Evolutionary conservation across 768 basidiomycete genomes (phyloP), one percentile per base, ranked within the genome.

Genomic region (Clitopilus passeckerianus): DNA sequence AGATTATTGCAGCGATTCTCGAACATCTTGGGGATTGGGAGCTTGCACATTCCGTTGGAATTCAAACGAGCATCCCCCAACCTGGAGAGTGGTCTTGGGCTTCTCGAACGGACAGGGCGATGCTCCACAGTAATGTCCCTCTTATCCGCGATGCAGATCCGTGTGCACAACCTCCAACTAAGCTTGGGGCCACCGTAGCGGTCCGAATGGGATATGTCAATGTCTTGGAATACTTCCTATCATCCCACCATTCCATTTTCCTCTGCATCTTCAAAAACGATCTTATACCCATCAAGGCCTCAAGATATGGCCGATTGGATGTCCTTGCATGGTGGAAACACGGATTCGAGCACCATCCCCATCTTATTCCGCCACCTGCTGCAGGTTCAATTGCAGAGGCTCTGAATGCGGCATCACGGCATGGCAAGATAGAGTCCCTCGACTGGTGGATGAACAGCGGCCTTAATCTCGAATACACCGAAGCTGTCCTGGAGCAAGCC

Each of bases 281-380:
- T 70, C 74, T 89, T 54, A 86, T 95, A 54, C 91, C 90, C 16
- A 85, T 86, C 57, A 86, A 85, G 59, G 93, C 93, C 9, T 89
- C 90, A 24, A 80, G 82, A 41, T 82, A 93, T 68, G 90, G 92
- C 10, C 83, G 92, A 15, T 80, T 77, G 2, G 70, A 78, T 15
- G 86, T 94, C 5, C 83, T 95, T 43, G 80, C 85, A 4, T 95
- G 93, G 93, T 94, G 91, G 86, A 85, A 87, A 64, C 79, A 85
- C 61, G 82, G 78, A 34, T 77, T 80, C 56, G 81, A 86, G 54
- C 79, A 83, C 37, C 80, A 87, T 65, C 79, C 86, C 8, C 83
- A 86, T 55, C 73, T 86, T 34, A 67, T 91, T 14, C 79, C 80
- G 1, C 74, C 80, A 1, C 89, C 87, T 0, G 77, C 79, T 58